Base-by-base conservation (phyloP, 129 eudicot species). In the Flaveria trinervia region DNA sequence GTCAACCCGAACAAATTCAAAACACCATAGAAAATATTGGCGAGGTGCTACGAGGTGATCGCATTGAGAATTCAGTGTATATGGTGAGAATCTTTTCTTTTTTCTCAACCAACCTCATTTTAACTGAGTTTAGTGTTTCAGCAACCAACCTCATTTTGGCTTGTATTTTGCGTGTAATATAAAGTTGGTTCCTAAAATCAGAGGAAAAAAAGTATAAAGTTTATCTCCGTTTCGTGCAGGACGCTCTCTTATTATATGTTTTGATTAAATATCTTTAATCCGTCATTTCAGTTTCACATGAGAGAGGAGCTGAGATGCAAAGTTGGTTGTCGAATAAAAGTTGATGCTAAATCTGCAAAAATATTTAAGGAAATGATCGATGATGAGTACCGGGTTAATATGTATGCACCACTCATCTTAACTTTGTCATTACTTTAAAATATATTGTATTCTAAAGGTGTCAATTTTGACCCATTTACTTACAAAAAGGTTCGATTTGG, bases 41-140 rank as follows among this genome's bases (percentile, higher is more conserved):
- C 4, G 96, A 89, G 81, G 92, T 92, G 70, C 86, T 89, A 20
- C 86, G 93, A 17, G 97, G 97, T 64, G 97, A 92, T 73, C 93
- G 89, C 65, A 89, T 88, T 43, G 90, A 89, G 83, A 92, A 89
- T 82, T 92, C 97, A 30, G 81, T 89, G 46, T 92, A 83, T 79
- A 83, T 83, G 23, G 97, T 92, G 73, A 84, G 90, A 30, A 82
- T 30, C 55, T 46, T 4, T 9, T 51, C 26, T 5, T 41, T 72
- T 51, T 36, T 5, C 41, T 36, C 41, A 36, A 36, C 41, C 7
- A 36, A 36, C 41, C 41, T 36, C 41, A 36, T 36, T 36, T 36
- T 36, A 36, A 36, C 41, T 0, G 41, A 36, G 5, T 36, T 36
- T 36, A 36, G 41, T 36, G 41, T 36, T 36, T 36, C 5, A 5